These are phyloP conservation scores for Gnomoniopsis smithogilvyi DNA, from an alignment of 2,329 filamentous ascomycete species.

Conservation along the genomic window DNA sequence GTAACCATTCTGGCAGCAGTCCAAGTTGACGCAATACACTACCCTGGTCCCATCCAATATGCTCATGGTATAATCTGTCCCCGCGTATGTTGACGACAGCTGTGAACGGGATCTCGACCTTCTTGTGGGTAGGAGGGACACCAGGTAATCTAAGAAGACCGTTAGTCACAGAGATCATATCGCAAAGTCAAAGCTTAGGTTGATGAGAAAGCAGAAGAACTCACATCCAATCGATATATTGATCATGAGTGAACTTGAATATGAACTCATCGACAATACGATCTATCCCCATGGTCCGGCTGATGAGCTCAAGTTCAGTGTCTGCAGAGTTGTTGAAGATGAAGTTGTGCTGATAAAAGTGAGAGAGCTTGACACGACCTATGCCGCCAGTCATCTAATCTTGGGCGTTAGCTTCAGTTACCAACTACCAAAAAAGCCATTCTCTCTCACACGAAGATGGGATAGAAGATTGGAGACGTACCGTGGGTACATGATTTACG, in stretches of 20 bases:
- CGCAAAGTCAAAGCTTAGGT: background rate
- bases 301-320: conserved; percentile 65
- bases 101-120: conserved; percentile 60
- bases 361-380: conserved; percentile 58
- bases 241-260: conserved; percentile 60
- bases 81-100: conserved; percentile 66
- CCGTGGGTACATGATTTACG: conserved; percentile 72
- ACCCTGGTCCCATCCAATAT: conserved; percentile 68
- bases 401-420: background rate
- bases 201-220: conserved; percentile 23
- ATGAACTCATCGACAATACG: conserved; percentile 71
- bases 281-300: conserved; percentile 68
- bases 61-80: conserved; percentile 66
- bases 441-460: background rate
- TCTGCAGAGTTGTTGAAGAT: conserved; percentile 71
- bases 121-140: conserved; percentile 50
- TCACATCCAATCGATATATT: conserved; percentile 66
- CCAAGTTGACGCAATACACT: conserved; percentile 60
- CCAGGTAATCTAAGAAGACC: conserved; percentile 42
- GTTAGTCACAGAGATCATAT: background rate
- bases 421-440: background rate
- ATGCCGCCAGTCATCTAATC: conserved; percentile 62
- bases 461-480: conserved; percentile 30
- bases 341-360: conserved; percentile 72
- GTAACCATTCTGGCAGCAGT: conserved; percentile 61